These are phyloP conservation scores for Setaria viridis DNA, from an alignment of 202 grass and related monocot species.

Conservation along the genomic window DNA sequence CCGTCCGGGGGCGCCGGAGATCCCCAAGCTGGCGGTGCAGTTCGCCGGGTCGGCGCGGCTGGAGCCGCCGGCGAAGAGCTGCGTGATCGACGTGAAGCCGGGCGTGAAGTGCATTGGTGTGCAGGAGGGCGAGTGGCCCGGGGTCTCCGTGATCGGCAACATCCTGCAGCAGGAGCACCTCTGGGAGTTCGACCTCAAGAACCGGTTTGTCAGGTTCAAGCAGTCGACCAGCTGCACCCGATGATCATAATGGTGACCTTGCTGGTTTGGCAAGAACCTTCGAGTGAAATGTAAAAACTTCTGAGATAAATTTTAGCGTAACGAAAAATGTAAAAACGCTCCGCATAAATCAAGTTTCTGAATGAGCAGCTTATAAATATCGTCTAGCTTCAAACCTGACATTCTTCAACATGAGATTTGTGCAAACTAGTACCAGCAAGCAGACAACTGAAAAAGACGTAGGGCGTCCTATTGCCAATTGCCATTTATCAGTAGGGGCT, in stretches of 20 bases:
- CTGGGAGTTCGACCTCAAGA: conserved; percentile 91
- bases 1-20: background rate
- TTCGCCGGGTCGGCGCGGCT: conserved; percentile 63
- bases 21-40: conserved; percentile 72
- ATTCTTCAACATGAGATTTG: background rate
- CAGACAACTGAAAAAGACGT: background rate
- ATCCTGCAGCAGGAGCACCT: conserved; percentile 95
- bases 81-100: conserved; percentile 80
- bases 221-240: conserved; percentile 49
- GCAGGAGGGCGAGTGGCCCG: conserved; percentile 65
- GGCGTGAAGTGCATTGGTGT: conserved; percentile 86
- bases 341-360: background rate
- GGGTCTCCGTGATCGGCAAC: conserved; percentile 74
- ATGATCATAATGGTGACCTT: conserved; percentile 20
- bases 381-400: background rate
- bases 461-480: background rate
- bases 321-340: background rate
- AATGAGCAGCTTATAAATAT: background rate
- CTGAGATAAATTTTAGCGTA: background rate
- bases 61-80: conserved; percentile 81
- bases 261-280: background rate
- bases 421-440: background rate
- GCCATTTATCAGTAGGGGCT: too few relatives aligned
- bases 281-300: background rate
- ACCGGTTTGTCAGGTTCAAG: conserved; percentile 71